Conservation (phyloP, 225 moss, liverwort and hornwort species). For the Antitrichia curtipendula region DNA sequence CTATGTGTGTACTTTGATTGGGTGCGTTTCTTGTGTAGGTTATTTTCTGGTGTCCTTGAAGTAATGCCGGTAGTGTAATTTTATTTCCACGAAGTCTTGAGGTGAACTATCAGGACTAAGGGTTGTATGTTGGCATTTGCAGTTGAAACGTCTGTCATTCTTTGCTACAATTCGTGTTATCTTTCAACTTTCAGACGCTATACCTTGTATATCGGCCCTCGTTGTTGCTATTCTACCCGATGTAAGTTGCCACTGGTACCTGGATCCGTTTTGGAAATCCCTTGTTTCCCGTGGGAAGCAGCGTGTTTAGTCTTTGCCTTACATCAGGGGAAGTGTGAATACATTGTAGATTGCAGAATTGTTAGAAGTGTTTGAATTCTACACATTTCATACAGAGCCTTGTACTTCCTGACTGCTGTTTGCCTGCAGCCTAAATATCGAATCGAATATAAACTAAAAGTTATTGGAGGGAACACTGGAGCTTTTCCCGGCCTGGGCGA, state of each 20-base stretch:
- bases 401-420: background rate
- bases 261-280: background rate
- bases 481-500: constrained; percentile 80
- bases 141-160: constrained; percentile 82
- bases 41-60: background rate
- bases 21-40: background rate
- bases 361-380: background rate
- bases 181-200: constrained; percentile 72
- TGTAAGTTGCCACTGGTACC: constrained; percentile 16
- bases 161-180: constrained; percentile 93
- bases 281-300: background rate
- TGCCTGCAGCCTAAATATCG: constrained; percentile 77
- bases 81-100: background rate
- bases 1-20: background rate
- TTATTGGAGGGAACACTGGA: constrained; percentile 70
- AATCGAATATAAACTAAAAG: constrained; percentile 81
- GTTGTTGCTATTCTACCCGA: constrained; percentile 78
- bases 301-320: background rate
- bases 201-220: constrained; percentile 87
- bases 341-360: background rate
- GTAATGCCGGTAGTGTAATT: background rate
- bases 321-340: background rate
- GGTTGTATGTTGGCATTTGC: constrained; percentile 2
- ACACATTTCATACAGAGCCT: background rate
- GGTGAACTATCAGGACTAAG: background rate